Evolutionary conservation across 805 yeast species (phyloP).

Genomic region (Ogataea wickerhamii): DNA sequence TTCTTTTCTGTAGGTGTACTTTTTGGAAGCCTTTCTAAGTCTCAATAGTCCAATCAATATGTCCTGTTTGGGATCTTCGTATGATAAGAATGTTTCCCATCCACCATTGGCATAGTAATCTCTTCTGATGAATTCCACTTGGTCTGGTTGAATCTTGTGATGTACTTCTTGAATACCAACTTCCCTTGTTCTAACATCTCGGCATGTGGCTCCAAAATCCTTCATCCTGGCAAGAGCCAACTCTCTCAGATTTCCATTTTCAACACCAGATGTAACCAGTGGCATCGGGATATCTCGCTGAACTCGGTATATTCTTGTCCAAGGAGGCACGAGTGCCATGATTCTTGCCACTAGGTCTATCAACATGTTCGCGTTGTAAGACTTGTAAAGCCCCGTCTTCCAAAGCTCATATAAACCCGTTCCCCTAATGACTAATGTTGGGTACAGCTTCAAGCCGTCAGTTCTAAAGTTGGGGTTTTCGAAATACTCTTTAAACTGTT

Average conservation of each 20-base stretch:
- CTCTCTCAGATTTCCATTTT: conserved; percentile 94
- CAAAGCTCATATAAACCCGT: conserved; percentile 96
- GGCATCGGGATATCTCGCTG: conserved; percentile 99
- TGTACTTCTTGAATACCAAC: conserved; percentile 99
- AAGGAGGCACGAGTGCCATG: conserved; percentile 94
- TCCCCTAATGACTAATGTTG: conserved; percentile 94
- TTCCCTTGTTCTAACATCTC: conserved; percentile 96
- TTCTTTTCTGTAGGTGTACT: conserved; percentile 88
- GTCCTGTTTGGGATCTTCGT: conserved; percentile 96
- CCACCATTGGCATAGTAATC: conserved; percentile 98
- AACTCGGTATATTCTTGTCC: conserved; percentile 98
- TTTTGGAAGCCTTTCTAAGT: conserved; percentile 82
- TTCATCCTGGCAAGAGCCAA: conserved; percentile 96
- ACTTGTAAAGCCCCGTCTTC: conserved; percentile 93
- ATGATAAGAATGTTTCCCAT: conserved; percentile 95
- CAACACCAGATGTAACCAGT: conserved; percentile 94
- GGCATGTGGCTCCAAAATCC: conserved; percentile 92
- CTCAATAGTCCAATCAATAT: conserved; percentile 88
- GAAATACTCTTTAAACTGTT: conserved; percentile 93
- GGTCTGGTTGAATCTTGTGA: conserved; percentile 94
- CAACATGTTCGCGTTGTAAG: conserved; percentile 90
- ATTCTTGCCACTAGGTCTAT: conserved; percentile 95
- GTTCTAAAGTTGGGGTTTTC: conserved; percentile 97
- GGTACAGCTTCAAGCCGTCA: conserved; percentile 93
- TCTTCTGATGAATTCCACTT: conserved; percentile 90